phyloP scores from a whole-genome alignment of 106 monocot species.

The Dioscorea zingiberensis region DNA sequence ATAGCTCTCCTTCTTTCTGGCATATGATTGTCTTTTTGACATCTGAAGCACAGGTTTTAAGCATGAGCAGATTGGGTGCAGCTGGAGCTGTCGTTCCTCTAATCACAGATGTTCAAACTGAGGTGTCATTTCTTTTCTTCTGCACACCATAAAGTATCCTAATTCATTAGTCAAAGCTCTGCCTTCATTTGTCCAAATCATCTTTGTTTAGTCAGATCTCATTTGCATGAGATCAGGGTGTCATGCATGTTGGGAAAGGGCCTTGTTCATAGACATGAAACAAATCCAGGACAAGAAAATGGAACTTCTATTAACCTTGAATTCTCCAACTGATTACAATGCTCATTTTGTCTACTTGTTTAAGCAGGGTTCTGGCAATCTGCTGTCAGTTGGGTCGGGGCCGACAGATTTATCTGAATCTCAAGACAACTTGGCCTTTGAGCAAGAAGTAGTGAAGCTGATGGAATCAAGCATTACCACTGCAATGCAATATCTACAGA shows the following conservation, averaged over 20 bases:
- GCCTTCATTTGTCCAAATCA: too few relatives aligned
- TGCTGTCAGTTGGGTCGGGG: conserved; percentile 20
- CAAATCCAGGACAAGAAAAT: too few relatives aligned
- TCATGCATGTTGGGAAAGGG: too few relatives aligned
- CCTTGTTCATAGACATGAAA: too few relatives aligned
- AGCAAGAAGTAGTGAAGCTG: conserved; percentile 71
- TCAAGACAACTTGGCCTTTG: conserved; percentile 39
- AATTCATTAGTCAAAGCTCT: too few relatives aligned
- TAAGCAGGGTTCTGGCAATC: conserved; percentile 29
- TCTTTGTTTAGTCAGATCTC: too few relatives aligned
- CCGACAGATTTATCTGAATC: conserved; percentile 19
- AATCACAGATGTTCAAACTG: conserved; percentile 49
- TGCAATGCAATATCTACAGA: conserved; percentile 79
- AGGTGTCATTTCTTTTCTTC: conserved; percentile 38
- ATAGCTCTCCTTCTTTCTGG: conserved; percentile 5
- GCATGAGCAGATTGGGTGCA: conserved; percentile 83
- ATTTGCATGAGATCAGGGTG: too few relatives aligned
- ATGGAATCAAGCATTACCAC: conserved; percentile 68
- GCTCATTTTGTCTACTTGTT: not conserved
- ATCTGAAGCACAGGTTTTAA: conserved; percentile 44
- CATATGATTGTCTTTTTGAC: not conserved
- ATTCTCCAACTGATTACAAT: too few relatives aligned
- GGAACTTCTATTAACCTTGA: too few relatives aligned
- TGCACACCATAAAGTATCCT: not conserved
- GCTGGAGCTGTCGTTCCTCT: conserved; percentile 58